Evolutionary conservation across 768 basidiomycete species (phyloP), one percentile per base, ranked within the genome.

Genomic region (Russula olivacea): DNA sequence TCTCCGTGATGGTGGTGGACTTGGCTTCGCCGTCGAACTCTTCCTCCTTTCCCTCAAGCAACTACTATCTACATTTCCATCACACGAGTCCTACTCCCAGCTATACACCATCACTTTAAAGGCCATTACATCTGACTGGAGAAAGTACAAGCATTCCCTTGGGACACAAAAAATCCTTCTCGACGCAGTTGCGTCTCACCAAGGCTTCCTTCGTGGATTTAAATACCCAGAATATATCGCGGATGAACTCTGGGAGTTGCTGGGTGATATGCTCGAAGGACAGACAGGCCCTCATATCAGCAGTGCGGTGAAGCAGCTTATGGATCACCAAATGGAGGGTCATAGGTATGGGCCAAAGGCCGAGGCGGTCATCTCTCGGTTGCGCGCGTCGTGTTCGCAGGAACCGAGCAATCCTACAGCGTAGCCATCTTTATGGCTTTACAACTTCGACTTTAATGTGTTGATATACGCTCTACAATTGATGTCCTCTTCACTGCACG

Each of bases 151-250:
- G 28, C 32, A 61, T 14, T 59, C 38, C 2, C 19, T 41, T 7
- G 66, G 51, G 43, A 65, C 63, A 19, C 63, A 65, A 40, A 43
- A 71, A 58, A 2, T 68, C 69, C 4, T 66, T 59, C 5, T 74
- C 64, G n/a, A 73, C 72, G 19, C 63, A 66, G 41, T 69, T 60
- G 34, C 2, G 11, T 11, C 73, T 71, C 32, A 69, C 34, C 21
- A 68, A 66, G 68, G 74, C 71, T 65, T 55, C n/a, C 55, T 34
- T 28, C 30, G 5, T 34, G 4, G 15, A 9, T 47, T 36, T 21
- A 9, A 8, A 12, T 30, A 19, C 25, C 61, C 61, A 28, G 17
- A 3, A 17, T 61, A 48, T 36, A 28, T 64, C 3, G n/a, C 19
- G 7, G 59, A 61, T 11, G 36, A 50, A 23, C 36, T 64, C 7